Percentiles rank a stretch among this genome's conserved stretches.
phyloP scores from a whole-genome alignment of 257 asterid species.

The Buddleja alternifolia region DNA sequence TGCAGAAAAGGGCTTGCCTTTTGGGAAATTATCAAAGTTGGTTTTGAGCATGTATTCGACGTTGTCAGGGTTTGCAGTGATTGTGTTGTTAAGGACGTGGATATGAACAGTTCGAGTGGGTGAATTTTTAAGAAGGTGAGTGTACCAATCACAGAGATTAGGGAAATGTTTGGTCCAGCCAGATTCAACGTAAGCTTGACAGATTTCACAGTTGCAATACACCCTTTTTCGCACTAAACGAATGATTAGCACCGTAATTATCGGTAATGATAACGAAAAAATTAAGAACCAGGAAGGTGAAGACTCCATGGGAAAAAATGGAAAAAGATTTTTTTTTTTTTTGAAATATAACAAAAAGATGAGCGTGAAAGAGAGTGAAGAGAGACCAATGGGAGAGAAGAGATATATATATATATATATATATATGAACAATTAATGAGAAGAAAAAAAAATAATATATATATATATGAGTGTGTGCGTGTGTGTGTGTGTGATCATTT shows the following conservation, averaged over 20 bases:
- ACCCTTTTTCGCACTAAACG: conserved; percentile 24
- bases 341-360: neutral
- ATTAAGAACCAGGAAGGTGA: conserved; percentile 24
- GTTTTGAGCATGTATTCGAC: conserved; percentile 77
- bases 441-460: neutral
- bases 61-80: conserved; percentile 65
- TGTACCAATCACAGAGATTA: conserved; percentile 80
- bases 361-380: neutral
- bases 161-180: conserved; percentile 49
- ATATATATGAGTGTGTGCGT: too few relatives aligned
- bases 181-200: conserved; percentile 49
- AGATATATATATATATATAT: neutral
- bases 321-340: neutral
- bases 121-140: conserved; percentile 59
- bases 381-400: conserved; percentile 23
- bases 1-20: conserved; percentile 62
- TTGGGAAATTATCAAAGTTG: conserved; percentile 60
- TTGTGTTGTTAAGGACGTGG: conserved; percentile 67
- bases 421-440: neutral
- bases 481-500: neutral
- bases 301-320: conserved; percentile 37
- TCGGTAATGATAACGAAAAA: neutral
- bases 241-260: conserved; percentile 17
- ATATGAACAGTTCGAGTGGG: conserved; percentile 61
- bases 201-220: conserved; percentile 65